Base-by-base conservation (phyloP, 441 rosid genomes). In the Adansonia madagascariensis region DNA sequence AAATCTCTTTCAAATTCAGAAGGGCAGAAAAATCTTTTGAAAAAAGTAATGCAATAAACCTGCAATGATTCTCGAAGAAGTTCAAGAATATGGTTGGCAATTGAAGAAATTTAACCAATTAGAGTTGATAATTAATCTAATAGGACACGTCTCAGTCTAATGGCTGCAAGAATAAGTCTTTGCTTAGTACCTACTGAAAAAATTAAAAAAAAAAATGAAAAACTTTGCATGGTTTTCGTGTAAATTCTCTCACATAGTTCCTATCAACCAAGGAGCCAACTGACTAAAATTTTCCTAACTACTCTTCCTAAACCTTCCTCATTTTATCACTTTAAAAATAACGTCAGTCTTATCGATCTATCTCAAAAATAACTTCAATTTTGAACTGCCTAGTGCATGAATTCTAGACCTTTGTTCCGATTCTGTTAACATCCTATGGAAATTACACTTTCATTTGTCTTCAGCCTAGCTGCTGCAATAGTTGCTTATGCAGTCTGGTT, bases 401-500 rank as follows among this genome's bases (percentile, higher is more conserved):
- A 68, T 5, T 10, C 53, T 49, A 18, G 12, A 27, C 31, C 69
- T 6, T 12, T 1, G 35, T 55, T 20, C 43, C 44, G 15, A 24
- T 74, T 35, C 3, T 41, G 3, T 22, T 46, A 0, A 11, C n/a
- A 20, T 17, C 24, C 57, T 55, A 91, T 91, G 97, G 95, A 90
- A 65, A 71, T 31, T 31, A 31, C 81, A 22, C 20, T 80, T 14
- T 50, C 81, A 31, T 17, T 86, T 17, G 47, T 81, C 73, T 71
- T 88, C 39, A 53, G 84, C 74, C 55, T 90, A 6, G 79, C 84
- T 15, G 87, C 88, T 43, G 82, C 79, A 3, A 44, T 86, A 11
- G 84, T 82, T 1, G 79, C 86, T 27, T 94, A 94, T 77, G 88
- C 90, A 14, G 2, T 92, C 7, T 94, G 98, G 98, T 94, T 92